phyloP scores from a whole-genome alignment of 257 asterid species.

The Echites panduratus region DNA sequence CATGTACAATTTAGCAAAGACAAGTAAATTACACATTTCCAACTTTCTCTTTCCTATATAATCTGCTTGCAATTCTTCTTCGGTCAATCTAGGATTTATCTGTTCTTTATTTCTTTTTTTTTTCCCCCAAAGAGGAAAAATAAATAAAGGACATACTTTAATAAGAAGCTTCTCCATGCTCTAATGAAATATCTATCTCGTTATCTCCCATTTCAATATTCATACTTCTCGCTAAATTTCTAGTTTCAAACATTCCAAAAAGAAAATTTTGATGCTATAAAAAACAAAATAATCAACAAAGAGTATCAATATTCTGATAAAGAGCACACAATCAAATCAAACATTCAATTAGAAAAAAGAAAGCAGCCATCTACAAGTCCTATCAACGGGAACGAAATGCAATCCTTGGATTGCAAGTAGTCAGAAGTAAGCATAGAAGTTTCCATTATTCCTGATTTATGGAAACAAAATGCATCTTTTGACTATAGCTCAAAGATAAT shows the following conservation, averaged over 20 bases:
- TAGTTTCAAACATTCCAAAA: neutral
- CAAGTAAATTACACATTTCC: neutral
- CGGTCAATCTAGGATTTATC: neutral
- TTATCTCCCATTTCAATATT: neutral
- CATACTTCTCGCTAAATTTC: neutral
- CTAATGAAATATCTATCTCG: neutral
- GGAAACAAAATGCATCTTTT: neutral
- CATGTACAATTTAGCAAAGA: too few species aligned
- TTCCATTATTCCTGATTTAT: neutral
- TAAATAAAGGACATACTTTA: neutral
- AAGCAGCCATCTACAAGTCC: neutral
- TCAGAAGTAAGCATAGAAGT: too few species aligned
- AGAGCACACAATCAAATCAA: neutral
- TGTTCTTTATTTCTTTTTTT: neutral
- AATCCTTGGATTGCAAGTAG: too few species aligned
- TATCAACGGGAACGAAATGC: too few species aligned
- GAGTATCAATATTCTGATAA: neutral
- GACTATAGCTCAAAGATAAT: neutral
- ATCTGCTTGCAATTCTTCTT: neutral
- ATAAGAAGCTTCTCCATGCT: neutral
- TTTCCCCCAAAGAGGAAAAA: neutral
- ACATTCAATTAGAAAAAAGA: neutral
- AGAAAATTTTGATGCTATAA: neutral
- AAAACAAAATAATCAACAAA: neutral
- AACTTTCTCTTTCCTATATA: neutral